Base-by-base conservation (phyloP, 2,329 filamentous ascomycete genomes). In the Ophiostoma montium region DNA sequence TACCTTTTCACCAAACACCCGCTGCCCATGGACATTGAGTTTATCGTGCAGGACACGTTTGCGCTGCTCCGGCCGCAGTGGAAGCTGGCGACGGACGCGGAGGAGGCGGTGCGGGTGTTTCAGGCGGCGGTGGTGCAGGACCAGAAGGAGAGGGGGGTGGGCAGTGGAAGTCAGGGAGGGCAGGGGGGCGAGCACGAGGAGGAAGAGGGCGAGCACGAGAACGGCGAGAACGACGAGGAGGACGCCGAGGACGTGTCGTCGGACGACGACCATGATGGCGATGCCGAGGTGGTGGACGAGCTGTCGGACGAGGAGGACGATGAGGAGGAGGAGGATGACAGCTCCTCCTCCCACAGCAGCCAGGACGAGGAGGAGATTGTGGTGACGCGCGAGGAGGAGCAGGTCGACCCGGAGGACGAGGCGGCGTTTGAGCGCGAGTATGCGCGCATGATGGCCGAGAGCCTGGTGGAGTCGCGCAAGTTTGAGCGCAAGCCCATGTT, bases 351-450 rank as follows among this genome's bases (percentile, higher is more conserved):
- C 18, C 27, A 21, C 18, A 35, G 18, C 5, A 82, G 74, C 30
- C 81, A 82, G 36, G 82, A 86, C 52, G 88, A 95, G 55, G 89
- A 96, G 21, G 80, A 85, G 23, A 94, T 96, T 57, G 77, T 95
- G 39, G 90, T 98, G 44, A 94, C 87, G 41, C 81, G 89, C 52
- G 83, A 90, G 60, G 86, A 95, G 63, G 87, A 95, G 62, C 78
- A 90, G 58, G 75, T 89, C 50, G 89, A 98, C 56, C 89, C 90
- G 0, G 89, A 95, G 66, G 87, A 84, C 36, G 92, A 98, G 60
- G 92, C 90, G 7, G 92, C 98, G 38, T 98, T 98, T 62, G 94
- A 98, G 61, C 86, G 90, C 58, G 92, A 96, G 65, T 92, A 95
- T 63, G 89, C 92, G 35, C 95, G 94, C 65, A 85, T 98, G 78